Conservation (phyloP, 73 alveolate species). For the Durusdinium trenchii region DNA sequence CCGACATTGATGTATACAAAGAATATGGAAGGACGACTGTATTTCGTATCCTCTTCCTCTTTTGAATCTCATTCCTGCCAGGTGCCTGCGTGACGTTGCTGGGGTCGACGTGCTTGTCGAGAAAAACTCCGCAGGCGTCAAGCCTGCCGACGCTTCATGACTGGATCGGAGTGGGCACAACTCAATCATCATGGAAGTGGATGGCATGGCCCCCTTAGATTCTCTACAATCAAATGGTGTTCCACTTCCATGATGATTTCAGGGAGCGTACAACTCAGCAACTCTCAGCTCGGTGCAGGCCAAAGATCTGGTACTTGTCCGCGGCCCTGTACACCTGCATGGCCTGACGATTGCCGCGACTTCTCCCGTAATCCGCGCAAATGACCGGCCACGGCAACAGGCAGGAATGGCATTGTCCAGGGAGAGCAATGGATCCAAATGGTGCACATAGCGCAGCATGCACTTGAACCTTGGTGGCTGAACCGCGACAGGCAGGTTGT, state of each 20-base stretch:
- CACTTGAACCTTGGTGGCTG: conserved; percentile 51
- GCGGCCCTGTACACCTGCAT: conserved; percentile 89
- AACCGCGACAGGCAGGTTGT: too few species aligned
- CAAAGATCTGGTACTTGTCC: conserved; percentile 85
- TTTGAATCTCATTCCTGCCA: not conserved
- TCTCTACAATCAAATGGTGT: not conserved
- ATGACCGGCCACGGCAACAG: not conserved
- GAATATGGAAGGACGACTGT: too few species aligned
- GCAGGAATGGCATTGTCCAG: conserved; percentile 55
- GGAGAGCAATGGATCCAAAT: conserved; percentile 55
- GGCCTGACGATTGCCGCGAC: conserved; percentile 40
- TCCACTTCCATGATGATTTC: too few species aligned
- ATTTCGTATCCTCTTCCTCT: too few species aligned
- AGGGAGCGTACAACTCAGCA: too few species aligned
- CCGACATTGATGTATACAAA: too few species aligned
- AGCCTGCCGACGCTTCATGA: too few species aligned
- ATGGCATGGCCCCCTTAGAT: too few species aligned
- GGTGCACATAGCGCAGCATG: conserved; percentile 89
- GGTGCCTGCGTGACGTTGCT: conserved; percentile 67
- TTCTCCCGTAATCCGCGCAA: not conserved
- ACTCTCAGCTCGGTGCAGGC: not conserved
- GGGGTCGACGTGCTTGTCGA: conserved; percentile 52
- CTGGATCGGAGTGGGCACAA: too few species aligned
- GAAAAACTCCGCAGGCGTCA: conserved; percentile 62
- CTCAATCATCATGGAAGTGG: too few species aligned